Conservation (phyloP, 352 stramenopile species). For the Globisporangium mamillatum region DNA sequence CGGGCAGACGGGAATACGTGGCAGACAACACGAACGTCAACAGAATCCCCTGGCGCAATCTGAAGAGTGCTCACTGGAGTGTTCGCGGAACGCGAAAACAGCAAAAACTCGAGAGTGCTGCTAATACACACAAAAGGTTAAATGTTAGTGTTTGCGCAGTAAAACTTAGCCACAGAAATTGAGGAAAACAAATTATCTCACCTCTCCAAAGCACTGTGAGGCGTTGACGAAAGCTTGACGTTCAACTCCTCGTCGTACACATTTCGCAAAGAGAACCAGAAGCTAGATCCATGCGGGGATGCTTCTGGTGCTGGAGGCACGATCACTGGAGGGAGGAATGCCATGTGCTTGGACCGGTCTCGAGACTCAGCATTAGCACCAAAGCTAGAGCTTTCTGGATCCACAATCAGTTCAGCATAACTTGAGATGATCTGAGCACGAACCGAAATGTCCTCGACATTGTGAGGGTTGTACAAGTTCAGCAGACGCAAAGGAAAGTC, state of each 20-base stretch:
- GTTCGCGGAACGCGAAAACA: conserved; percentile 83
- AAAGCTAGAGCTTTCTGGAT: conserved; percentile 68
- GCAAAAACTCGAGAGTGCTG: conserved; percentile 67
- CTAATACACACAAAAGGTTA: conserved; percentile 4
- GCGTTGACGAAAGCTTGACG: conserved; percentile 55
- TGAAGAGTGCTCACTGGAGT: conserved; percentile 59
- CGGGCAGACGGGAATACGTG: conserved; percentile 65
- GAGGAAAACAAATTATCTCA: conserved; percentile 19
- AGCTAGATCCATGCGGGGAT: conserved; percentile 54
- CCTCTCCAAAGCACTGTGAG: conserved; percentile 42
- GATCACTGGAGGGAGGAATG: conserved; percentile 70
- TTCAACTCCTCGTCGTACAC: conserved; percentile 84
- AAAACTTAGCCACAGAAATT: background rate
- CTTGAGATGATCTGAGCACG: conserved; percentile 80
- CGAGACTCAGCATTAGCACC: conserved; percentile 20
- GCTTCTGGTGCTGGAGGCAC: conserved; percentile 59
- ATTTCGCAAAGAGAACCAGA: conserved; percentile 85
- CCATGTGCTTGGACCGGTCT: conserved; percentile 37
- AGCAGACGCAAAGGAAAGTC: conserved; percentile 64
- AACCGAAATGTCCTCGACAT: conserved; percentile 62
- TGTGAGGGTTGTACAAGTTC: conserved; percentile 81
- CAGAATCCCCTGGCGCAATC: conserved; percentile 73
- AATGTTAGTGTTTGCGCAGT: conserved; percentile 2
- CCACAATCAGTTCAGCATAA: conserved; percentile 77
- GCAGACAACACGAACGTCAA: conserved; percentile 84